These are phyloP conservation scores for Glebionis coronaria DNA, from an alignment of 129 eudicot species.

Conservation along the genomic window DNA sequence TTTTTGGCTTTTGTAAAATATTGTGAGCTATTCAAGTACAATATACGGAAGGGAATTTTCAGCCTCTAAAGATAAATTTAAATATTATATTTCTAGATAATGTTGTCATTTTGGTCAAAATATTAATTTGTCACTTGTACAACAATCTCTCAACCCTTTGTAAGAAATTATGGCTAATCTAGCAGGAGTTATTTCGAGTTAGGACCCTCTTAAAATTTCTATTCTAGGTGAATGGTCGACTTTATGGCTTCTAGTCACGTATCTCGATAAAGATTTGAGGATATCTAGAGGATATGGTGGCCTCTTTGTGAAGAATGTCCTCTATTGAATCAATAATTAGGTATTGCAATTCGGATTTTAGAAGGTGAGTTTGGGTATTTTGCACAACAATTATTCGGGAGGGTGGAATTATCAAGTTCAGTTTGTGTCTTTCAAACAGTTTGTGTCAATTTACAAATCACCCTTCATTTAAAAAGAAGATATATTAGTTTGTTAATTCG, in stretches of 20 bases:
- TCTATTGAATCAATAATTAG: constrained; percentile 57
- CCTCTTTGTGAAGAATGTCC: constrained; percentile 86
- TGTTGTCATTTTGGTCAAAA: constrained; percentile 75
- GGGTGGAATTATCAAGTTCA: not conserved
- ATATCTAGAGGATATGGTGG: constrained; percentile 98
- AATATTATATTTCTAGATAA: constrained; percentile 67
- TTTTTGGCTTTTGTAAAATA: not conserved
- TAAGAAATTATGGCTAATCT: constrained; percentile 56
- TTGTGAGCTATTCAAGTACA: constrained; percentile 49
- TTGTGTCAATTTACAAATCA: not conserved
- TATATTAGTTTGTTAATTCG: not conserved
- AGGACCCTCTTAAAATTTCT: constrained; percentile 71
- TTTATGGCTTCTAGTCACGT: constrained; percentile 85
- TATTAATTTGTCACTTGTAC: constrained; percentile 60
- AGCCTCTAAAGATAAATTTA: constrained; percentile 93
- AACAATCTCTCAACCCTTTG: constrained; percentile 65
- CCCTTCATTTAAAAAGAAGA: too few relatives aligned
- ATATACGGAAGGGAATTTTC: constrained; percentile 83
- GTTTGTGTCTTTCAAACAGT: too few relatives aligned
- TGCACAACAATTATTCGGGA: too few relatives aligned
- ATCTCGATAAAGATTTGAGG: too few relatives aligned
- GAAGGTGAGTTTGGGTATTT: too few relatives aligned
- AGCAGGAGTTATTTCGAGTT: constrained; percentile 70
- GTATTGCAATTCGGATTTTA: constrained; percentile 14
- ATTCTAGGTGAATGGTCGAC: constrained; percentile 76